These are phyloP conservation scores for Phytophthora agathidicida DNA, from an alignment of 352 stramenopile genomes.

Conservation along the genomic window DNA sequence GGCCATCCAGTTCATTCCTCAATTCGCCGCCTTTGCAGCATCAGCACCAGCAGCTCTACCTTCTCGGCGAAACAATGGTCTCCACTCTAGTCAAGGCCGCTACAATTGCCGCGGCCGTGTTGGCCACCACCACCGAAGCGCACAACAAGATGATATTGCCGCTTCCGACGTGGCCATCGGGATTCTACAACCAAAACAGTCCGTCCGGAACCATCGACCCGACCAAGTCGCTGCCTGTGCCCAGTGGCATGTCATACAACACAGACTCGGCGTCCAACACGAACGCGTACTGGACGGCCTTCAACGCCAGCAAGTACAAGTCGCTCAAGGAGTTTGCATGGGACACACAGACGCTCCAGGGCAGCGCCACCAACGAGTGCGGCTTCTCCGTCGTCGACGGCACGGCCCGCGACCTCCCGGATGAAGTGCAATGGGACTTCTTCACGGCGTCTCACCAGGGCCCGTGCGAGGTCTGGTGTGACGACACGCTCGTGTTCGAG, in stretches of 20 bases:
- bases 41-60: neutral
- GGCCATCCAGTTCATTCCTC: constrained; percentile 25
- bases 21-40: constrained; percentile 26
- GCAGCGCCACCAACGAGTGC: constrained; percentile 36
- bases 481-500: constrained; percentile 44
- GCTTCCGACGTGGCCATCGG: constrained; percentile 40
- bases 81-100: constrained; percentile 26
- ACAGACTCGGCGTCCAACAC: constrained; percentile 35
- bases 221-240: constrained; percentile 36
- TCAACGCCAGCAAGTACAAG: constrained; percentile 43
- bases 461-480: constrained; percentile 53
- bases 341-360: constrained; percentile 25
- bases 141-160: constrained; percentile 56
- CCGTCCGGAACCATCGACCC: constrained; percentile 53
- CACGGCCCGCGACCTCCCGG: constrained; percentile 26
- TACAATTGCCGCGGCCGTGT: constrained; percentile 19
- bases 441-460: constrained; percentile 50
- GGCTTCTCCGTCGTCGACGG: constrained; percentile 35
- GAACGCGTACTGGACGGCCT: constrained; percentile 42
- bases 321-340: constrained; percentile 39
- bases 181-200: constrained; percentile 46
- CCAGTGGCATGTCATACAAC: constrained; percentile 50
- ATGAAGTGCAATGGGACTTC: constrained; percentile 44
- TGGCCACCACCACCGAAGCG: constrained; percentile 32
- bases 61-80: constrained; percentile 33